Evolutionary conservation across 176 grass and related monocot species (phyloP).

Genomic region (Tillandsia fasciculata): DNA sequence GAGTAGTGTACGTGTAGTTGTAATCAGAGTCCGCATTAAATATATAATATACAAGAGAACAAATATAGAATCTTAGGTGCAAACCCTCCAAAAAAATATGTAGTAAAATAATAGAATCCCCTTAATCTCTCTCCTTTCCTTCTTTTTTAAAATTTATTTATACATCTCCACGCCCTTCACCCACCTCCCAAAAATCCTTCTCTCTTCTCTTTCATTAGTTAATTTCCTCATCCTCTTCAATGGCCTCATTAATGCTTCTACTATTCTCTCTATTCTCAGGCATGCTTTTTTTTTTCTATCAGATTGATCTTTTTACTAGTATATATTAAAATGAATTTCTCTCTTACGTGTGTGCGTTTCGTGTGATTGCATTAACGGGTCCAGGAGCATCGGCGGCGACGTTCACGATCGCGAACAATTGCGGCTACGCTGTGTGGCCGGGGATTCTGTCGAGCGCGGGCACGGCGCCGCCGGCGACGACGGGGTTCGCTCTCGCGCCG

Average conservation of each 20-base stretch:
- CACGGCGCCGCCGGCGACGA: slow-evolving; percentile 29
- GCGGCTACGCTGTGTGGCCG: slow-evolving; percentile 52
- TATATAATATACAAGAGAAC: neutral
- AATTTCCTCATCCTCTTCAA: slow-evolving; percentile 17
- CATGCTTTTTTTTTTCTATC: neutral
- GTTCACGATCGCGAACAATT: slow-evolving; percentile 55
- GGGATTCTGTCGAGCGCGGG: slow-evolving; percentile 49
- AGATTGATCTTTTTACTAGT: slow-evolving; percentile 5
- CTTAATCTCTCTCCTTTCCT: slow-evolving; percentile 12
- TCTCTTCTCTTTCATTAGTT: too few relatives aligned
- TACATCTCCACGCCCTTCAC: neutral
- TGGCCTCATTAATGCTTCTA: slow-evolving; percentile 4
- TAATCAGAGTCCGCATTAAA: too few relatives aligned
- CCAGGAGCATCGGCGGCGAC: slow-evolving; percentile 31
- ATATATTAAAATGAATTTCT: neutral
- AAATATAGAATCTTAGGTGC: slow-evolving; percentile 5
- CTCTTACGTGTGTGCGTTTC: too few relatives aligned
- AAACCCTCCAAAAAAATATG: neutral
- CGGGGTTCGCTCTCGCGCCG: slow-evolving; percentile 51
- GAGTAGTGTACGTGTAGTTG: too few relatives aligned
- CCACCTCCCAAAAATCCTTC: neutral
- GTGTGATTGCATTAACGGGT: neutral
- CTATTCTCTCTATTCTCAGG: neutral
- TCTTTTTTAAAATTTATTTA: slow-evolving; percentile 3
- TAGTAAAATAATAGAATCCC: slow-evolving; percentile 6